Base-by-base conservation (phyloP, 805 yeast genomes). In the Novakomyces olei region DNA sequence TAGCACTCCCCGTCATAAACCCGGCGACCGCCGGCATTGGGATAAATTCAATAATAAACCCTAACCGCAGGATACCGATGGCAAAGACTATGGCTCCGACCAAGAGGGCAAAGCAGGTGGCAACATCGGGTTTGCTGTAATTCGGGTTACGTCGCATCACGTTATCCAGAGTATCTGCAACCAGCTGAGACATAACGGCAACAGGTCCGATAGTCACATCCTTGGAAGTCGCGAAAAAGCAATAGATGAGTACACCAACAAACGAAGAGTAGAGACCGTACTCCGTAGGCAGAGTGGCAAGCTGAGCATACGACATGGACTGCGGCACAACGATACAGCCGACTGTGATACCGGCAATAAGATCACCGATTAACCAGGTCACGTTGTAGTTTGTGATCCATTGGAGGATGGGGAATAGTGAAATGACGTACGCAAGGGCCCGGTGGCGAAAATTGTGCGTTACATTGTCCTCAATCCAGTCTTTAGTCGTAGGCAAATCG, bases 201-300 rank as follows among this genome's bases (percentile, higher is more conserved):
- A 83, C 95, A 7, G 95, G 95, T 18, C 95, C 95, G 44, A 83
- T 81, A 38, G 91, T 75, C 25, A 83, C 92, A 60, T 83, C 95
- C 53, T 83, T 83, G 16, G 92, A 76, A 9, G 95, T 83, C 9
- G 95, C 95, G 54, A 83, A 83, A 45, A 83, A 65, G 32, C 92
- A 74, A 52, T 83, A 83, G 33, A 76, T 67, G 46, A 80, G 65
- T 8, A 81, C 92, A 48, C 95, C 95, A 30, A 83, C 72, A 46
- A 83, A 83, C 0, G 92, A 77, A 9, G 94, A 78, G 54, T 83
- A 83, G 30, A 83, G 64, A 32, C 95, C 95, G 44, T 72, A 83
- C 50, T 81, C 74, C 4, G 92, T 69, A 4, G 70, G 60, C 38
- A 83, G 62, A 4, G 76, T 71, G 4, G 95, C 95, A 39, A 83